A percentile compares a stretch with the other conserved stretches of the same genome.
Evolutionary conservation across 768 basidiomycete genomes (phyloP).

Genomic region (Asterophora parasitica): DNA sequence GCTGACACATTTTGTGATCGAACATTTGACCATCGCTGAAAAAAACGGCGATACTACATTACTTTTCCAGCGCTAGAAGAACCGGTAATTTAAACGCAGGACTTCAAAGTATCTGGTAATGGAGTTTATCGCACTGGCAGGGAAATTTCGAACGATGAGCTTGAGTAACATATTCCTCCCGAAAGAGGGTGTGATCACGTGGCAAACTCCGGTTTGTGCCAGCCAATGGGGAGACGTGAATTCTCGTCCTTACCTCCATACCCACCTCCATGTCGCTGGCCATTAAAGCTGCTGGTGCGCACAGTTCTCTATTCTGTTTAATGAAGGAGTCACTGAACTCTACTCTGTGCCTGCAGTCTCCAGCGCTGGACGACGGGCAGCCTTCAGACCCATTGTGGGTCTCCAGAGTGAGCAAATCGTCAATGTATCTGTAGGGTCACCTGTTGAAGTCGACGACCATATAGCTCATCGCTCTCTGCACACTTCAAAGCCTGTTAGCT

Average conservation of each 20-base stretch:
- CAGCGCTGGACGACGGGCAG: conserved; percentile 38
- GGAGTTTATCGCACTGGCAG: too few relatives aligned
- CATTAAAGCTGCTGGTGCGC: conserved; percentile 33
- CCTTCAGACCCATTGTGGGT: conserved; percentile 40
- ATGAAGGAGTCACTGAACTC: conserved; percentile 1
- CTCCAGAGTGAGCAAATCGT: conserved; percentile 32
- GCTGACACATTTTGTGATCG: conserved; percentile 1
- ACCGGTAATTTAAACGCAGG: too few relatives aligned
- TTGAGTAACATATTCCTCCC: too few relatives aligned
- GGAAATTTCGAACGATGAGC: too few relatives aligned
- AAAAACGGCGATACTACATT: too few relatives aligned
- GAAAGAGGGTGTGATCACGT: conserved; percentile 6
- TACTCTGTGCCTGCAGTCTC: conserved; percentile 22
- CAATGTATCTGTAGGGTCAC: conserved; percentile 10
- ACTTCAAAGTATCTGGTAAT: too few relatives aligned
- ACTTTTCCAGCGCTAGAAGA: too few relatives aligned
- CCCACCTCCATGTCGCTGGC: conserved; percentile 45
- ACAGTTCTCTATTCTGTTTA: not conserved
- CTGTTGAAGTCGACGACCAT: conserved; percentile 13
- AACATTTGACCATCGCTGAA: too few relatives aligned
- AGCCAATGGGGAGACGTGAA: conserved; percentile 21
- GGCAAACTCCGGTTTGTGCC: conserved; percentile 19
- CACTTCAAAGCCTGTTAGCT: conserved; percentile 38
- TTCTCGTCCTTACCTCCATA: conserved; percentile 16
- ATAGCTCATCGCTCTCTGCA: conserved; percentile 55